These are phyloP conservation scores for Tulasnella sp. DNA, from an alignment of 768 basidiomycete genomes.

Conservation along the genomic window DNA sequence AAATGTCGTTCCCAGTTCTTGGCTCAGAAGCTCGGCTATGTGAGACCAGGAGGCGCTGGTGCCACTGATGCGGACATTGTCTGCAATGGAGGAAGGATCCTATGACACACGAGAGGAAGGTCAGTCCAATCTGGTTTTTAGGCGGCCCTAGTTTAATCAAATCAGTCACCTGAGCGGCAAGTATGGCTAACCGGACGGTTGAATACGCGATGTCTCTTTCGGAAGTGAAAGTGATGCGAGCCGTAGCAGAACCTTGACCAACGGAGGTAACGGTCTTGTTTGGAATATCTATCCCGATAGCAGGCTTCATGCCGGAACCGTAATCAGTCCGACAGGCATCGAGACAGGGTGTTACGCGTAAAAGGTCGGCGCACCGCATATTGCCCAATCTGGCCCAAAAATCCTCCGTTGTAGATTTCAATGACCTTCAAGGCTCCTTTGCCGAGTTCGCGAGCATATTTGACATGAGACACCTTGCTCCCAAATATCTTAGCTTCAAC, in stretches of 20 bases:
- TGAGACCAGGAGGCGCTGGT: background rate
- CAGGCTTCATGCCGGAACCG: background rate
- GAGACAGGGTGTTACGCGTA: no score
- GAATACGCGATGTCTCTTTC: conserved; percentile 10
- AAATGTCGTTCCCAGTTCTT: background rate
- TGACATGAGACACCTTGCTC: background rate
- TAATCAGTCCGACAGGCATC: background rate
- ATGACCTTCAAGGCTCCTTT: background rate
- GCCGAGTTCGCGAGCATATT: background rate
- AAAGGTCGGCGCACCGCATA: background rate
- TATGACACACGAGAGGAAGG: background rate
- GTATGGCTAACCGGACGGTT: background rate
- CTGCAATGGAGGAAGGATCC: background rate
- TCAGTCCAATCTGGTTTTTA: background rate
- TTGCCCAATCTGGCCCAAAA: background rate
- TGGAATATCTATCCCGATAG: background rate
- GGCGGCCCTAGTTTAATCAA: no score
- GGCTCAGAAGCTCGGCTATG: background rate
- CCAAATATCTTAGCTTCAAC: background rate
- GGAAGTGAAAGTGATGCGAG: background rate
- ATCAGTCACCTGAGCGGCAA: background rate
- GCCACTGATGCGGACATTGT: background rate
- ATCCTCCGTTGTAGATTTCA: background rate
- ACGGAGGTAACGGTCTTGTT: background rate
- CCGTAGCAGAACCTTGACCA: background rate